A percentile compares a stretch with the other conserved stretches of the same genome.
phyloP scores from a whole-genome alignment of 2,329 filamentous ascomycete species.

The Leptographium wingfieldii region DNA sequence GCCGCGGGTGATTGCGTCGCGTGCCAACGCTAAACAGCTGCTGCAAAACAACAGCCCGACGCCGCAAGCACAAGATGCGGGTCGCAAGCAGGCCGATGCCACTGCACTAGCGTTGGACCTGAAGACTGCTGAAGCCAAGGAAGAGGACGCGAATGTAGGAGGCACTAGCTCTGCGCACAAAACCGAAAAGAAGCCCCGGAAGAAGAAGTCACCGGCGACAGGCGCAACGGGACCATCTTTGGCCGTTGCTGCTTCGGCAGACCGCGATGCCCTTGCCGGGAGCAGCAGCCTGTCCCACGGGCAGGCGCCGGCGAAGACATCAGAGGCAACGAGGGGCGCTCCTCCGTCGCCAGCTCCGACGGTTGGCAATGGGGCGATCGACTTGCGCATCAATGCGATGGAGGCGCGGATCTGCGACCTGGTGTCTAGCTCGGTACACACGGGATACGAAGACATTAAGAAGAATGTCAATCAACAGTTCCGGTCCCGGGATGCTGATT shows the following conservation, averaged over 20 bases:
- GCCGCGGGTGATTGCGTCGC: constrained; percentile 21
- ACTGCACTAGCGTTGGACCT: constrained; percentile 22
- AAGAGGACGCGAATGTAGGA: constrained; percentile 23
- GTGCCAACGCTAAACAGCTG: constrained; percentile 23
- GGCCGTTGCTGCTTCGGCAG: neutral
- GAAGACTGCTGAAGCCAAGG: constrained; percentile 31
- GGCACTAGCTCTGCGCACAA: constrained; percentile 10
- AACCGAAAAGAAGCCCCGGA: constrained; percentile 45
- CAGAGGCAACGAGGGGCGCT: neutral
- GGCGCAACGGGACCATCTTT: constrained; percentile 10
- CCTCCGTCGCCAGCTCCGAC: neutral
- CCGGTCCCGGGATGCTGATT: constrained; percentile 35
- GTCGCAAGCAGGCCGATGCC: constrained; percentile 21
- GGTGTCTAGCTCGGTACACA: constrained; percentile 37
- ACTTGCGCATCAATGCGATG: constrained; percentile 40
- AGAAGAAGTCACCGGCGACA: constrained; percentile 52
- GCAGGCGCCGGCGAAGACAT: neutral
- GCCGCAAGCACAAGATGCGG: constrained; percentile 17
- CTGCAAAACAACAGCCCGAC: constrained; percentile 11
- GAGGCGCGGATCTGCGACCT: constrained; percentile 36
- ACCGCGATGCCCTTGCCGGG: constrained; percentile 20
- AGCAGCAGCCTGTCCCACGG: neutral
- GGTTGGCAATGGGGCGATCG: constrained; percentile 29
- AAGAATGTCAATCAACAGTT: constrained; percentile 49
- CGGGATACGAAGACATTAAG: constrained; percentile 31